Evolutionary conservation across 1,139 yeast species (phyloP), one percentile per base, ranked within the genome.

Genomic region (Chernovozyma aurita): DNA sequence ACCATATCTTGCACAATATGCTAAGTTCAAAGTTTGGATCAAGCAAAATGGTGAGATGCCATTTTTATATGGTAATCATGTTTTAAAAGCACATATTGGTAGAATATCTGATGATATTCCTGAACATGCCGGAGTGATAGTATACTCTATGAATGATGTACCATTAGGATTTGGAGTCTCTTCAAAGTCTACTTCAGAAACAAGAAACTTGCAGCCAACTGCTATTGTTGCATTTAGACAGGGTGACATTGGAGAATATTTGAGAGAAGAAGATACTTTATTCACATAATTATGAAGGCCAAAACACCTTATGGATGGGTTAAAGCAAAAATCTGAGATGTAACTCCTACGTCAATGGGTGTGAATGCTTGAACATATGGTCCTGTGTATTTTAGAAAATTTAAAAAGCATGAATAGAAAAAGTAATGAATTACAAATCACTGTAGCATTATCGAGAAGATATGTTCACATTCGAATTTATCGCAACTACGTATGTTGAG

Each of bases 11-110:
- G 81, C 95, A 4, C 83, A 85, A 52, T 83, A 83, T 57, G 97
- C 98, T 34, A 87, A 85, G 59, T 88, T 82, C 66, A 92, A 92
- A 65, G 72, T 92, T 31, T 94, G 98, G 98, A 87, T 92, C 63
- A 94, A 94, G 61, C 80, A 80, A 36, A 92, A 92, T 55, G 98
- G 98, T 50, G 99, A 92, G 63, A 94, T 94, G 98, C 97, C 98
- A 8, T 94, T 82, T 59, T 68, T 92, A 45, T 92, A 94, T 53
- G 99, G 99, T 30, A 92, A 92, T 65, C 96, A 92, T 59, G 94
- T 92, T 18, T 72, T 92, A 49, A 94, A 94, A 59, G 99, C 99
- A 12, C 98, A 92, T 56, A 74, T 92, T 41, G 98, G 98, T 27
- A 82, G 90, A 54, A 88, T 92, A 85, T 85, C 95, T 38, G 98